phyloP scores from a whole-genome alignment of 2,329 filamentous ascomycete species.

The Monosporascus sp. region DNA sequence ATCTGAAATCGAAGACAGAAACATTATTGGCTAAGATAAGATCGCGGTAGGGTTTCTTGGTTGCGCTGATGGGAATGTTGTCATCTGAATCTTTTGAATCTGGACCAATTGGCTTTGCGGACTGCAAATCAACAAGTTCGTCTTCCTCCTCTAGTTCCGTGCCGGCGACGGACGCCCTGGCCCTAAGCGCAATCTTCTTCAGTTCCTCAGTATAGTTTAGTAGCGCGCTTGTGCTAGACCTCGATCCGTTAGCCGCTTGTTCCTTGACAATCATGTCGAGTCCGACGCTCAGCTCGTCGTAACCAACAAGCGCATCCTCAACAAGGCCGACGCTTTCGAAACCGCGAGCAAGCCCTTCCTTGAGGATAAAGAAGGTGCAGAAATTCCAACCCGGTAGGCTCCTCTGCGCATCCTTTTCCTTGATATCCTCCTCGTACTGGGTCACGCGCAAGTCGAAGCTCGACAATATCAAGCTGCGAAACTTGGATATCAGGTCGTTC shows the following conservation, averaged over 20 bases:
- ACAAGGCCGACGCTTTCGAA: constrained; percentile 96
- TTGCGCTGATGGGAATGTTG: constrained; percentile 57
- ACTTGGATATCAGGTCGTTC: constrained; percentile 76
- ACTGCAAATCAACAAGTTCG: constrained; percentile 48
- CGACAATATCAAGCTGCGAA: constrained; percentile 80
- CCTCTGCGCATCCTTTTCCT: constrained; percentile 85
- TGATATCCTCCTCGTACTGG: constrained; percentile 96
- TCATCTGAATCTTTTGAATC: constrained; percentile 38
- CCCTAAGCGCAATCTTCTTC: constrained; percentile 51
- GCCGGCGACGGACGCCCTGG: constrained; percentile 39
- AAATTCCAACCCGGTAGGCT: constrained; percentile 96
- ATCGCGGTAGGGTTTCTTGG: constrained; percentile 79
- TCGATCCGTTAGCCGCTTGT: constrained; percentile 56
- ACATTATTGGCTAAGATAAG: constrained; percentile 93
- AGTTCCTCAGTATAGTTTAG: constrained; percentile 70
- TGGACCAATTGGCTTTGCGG: constrained; percentile 23
- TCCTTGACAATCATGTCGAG: constrained; percentile 79
- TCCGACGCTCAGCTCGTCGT: constrained; percentile 87
- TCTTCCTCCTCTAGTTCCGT: constrained; percentile 27
- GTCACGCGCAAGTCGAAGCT: constrained; percentile 88
- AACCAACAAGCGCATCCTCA: constrained; percentile 90
- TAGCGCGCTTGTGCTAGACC: constrained; percentile 68
- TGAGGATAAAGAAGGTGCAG: constrained; percentile 97
- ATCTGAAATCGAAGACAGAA: constrained; percentile 90
- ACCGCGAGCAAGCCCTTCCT: constrained; percentile 87